These are phyloP conservation scores for Globisporangium yorkense DNA, from an alignment of 352 stramenopile species.

Conservation along the genomic window DNA sequence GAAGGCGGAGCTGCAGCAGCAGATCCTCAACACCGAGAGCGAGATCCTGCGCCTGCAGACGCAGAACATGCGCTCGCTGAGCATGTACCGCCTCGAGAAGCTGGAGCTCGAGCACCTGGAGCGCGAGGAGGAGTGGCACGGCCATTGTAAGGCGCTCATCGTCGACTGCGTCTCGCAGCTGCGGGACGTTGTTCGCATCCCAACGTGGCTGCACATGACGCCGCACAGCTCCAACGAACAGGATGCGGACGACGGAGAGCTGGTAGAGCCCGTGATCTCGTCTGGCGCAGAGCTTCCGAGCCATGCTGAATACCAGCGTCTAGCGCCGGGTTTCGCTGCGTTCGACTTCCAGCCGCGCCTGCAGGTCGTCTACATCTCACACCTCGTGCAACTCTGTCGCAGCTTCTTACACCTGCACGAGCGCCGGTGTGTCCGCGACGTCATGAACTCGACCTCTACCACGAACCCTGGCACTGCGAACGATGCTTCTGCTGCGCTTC, in stretches of 20 bases:
- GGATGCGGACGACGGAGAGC: not conserved
- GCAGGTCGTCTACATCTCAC: conserved; percentile 31
- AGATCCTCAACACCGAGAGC: conserved; percentile 19
- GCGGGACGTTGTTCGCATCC: conserved; percentile 9
- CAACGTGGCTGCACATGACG: conserved; percentile 26
- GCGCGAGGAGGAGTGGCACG: conserved; percentile 36
- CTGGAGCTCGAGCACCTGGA: conserved; percentile 27
- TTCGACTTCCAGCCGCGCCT: conserved; percentile 25
- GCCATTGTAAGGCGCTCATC: conserved; percentile 38
- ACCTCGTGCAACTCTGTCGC: conserved; percentile 30
- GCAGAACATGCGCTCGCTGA: conserved; percentile 32
- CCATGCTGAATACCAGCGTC: conserved; percentile 18
- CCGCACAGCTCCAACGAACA: not conserved
- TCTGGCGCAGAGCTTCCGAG: not conserved
- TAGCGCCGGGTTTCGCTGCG: conserved; percentile 22
- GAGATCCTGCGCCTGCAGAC: conserved; percentile 32
- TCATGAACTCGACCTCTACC: conserved; percentile 24
- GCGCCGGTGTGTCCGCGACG: conserved; percentile 24
- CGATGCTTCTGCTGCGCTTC: not conserved
- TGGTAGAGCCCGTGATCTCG: not conserved
- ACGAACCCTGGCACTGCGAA: not conserved
- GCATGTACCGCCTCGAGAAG: conserved; percentile 24
- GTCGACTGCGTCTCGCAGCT: conserved; percentile 23
- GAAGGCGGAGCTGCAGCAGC: conserved; percentile 14
- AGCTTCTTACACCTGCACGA: conserved; percentile 44